phyloP scores from a whole-genome alignment of 768 basidiomycete species.

The Serendipita sp. region DNA sequence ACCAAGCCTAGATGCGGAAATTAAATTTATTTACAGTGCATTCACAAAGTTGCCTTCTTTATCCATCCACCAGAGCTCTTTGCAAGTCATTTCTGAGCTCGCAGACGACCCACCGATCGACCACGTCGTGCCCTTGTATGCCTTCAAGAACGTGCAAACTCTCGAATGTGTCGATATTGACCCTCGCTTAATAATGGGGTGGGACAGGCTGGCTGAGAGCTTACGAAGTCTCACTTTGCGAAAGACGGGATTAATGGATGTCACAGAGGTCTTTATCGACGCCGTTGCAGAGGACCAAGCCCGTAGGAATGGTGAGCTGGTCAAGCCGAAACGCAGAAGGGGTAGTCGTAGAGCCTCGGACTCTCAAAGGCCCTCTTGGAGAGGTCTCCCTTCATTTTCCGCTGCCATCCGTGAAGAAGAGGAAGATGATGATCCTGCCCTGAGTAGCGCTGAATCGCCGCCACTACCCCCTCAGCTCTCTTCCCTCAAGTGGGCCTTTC shows the following conservation, averaged over 20 bases:
- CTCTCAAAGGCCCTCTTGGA: conserved; percentile 8
- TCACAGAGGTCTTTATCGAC: conserved; percentile 59
- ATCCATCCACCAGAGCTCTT: conserved; percentile 32
- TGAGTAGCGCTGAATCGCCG: conserved; percentile 18
- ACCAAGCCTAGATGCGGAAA: conserved; percentile 48
- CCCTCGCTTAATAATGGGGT: conserved; percentile 65
- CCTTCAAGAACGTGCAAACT: conserved; percentile 70
- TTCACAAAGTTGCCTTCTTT: conserved; percentile 84
- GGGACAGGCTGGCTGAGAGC: conserved; percentile 61
- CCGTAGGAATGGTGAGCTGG: conserved; percentile 39
- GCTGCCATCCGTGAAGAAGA: not conserved
- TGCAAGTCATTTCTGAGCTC: conserved; percentile 52
- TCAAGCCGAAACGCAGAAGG: conserved; percentile 30
- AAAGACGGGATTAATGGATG: conserved; percentile 68
- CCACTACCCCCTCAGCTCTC: conserved; percentile 30
- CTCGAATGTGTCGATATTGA: conserved; percentile 69
- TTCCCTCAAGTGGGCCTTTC: conserved; percentile 53
- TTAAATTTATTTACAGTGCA: conserved; percentile 76
- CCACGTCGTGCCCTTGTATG: conserved; percentile 64
- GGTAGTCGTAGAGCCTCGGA: conserved; percentile 20
- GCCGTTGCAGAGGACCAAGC: conserved; percentile 65
- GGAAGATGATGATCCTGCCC: conserved; percentile 2
- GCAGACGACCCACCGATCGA: conserved; percentile 50
- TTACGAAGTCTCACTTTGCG: conserved; percentile 59
- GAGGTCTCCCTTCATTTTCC: not conserved